Base-by-base conservation (phyloP, 331 rosid genomes). In the Telfairia occidentalis region DNA sequence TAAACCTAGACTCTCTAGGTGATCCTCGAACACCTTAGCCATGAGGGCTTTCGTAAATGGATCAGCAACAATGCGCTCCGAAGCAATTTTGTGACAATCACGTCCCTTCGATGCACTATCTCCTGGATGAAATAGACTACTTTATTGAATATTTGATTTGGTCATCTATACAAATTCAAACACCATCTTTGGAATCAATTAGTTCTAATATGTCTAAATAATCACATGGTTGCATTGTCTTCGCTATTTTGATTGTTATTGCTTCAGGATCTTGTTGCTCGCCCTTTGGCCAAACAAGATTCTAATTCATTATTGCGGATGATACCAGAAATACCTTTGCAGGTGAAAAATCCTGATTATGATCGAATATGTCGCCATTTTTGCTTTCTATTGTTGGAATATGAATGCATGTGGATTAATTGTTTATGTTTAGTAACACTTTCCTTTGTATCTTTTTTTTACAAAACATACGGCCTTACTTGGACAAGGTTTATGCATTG, bases 291-390 rank as follows among this genome's bases (percentile, higher is more conserved):
- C 21, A 90, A 90, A 80, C 89, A 73, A 61, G 98, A 92, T 77
- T 9, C 93, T 3, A 63, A 81, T 74, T 52, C 87, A 15, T 65
- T 92, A 83, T 90, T 79, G 37, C 69, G 77, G 75, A 7, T 92
- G 89, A 87, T 92, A 82, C 80, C 90, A 43, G 93, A 89, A 86
- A 85, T 92, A 78, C 97, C 97, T 48, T 38, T 79, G 34, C 89
- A 97, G 98, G 84, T 92, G 28, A 92, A 92, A 77, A 89, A 86
- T 69, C 98, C 97, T 21, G 97, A 92, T 34, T 89, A 85, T 61
- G 98, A 90, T 67, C 90, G 97, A 19, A 96, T 92, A 92, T 30
- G 96, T 76, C 76, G 8, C 70, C 63, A 48, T 82, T 81, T 59
- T 9, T 29, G n/a, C 42, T 74, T 48, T 24, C 32, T 2, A 23